Percentiles rank a stretch among this genome's conserved stretches.
Evolutionary conservation across 1,284 basidiomycete genomes (phyloP).

Genomic region (Ganoderma boninense): DNA sequence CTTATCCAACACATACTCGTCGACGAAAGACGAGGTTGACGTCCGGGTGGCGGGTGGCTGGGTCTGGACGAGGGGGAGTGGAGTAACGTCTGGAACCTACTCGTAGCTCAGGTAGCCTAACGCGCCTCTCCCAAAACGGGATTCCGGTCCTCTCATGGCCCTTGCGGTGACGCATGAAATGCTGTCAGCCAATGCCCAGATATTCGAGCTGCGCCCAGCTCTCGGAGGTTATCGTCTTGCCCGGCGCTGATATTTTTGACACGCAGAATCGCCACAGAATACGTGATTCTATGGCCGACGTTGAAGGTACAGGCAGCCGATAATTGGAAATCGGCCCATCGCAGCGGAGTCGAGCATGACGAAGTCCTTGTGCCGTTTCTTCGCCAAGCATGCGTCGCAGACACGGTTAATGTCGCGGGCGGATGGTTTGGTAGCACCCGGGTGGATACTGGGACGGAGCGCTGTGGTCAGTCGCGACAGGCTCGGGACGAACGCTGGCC

Average conservation of each 20-base stretch:
- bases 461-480: constrained; percentile 22
- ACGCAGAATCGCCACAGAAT: constrained; percentile 58
- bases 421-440: constrained; percentile 51
- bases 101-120: constrained; percentile 81
- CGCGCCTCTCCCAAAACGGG: constrained; percentile 83
- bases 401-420: constrained; percentile 52
- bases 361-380: constrained; percentile 66
- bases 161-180: constrained; percentile 66
- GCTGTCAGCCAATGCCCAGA: constrained; percentile 77
- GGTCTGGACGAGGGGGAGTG: constrained; percentile 42
- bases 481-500: constrained; percentile 56
- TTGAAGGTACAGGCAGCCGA: constrained; percentile 62
- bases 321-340: constrained; percentile 75
- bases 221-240: constrained; percentile 30
- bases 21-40: constrained; percentile 77
- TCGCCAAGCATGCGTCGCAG: constrained; percentile 71
- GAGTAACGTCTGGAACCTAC: constrained; percentile 64
- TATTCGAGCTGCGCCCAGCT: constrained; percentile 53
- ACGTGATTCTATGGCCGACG: constrained; percentile 65
- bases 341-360: constrained; percentile 79
- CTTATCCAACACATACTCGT: constrained; percentile 80
- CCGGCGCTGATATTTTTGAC: constrained; percentile 51
- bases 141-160: constrained; percentile 57
- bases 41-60: constrained; percentile 60
- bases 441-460: constrained; percentile 46